A percentile compares a stretch with the other conserved stretches of the same genome.
phyloP scores from a whole-genome alignment of 2,329 filamentous ascomycete genomes.

The Teratosphaeria zuluensis region DNA sequence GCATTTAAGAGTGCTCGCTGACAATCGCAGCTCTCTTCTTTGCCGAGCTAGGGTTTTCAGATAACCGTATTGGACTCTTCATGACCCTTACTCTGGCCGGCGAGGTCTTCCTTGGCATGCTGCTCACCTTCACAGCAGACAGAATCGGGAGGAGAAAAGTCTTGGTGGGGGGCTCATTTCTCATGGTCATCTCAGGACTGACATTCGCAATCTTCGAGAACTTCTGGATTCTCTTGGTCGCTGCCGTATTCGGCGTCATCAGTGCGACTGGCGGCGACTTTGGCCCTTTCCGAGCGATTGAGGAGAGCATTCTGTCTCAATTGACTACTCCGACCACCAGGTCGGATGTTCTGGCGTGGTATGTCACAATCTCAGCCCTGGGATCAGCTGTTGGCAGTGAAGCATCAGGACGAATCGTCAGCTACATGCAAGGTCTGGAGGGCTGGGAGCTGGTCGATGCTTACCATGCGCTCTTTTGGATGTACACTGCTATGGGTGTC shows the following conservation, averaged over 20 bases:
- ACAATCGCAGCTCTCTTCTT: conserved; percentile 23
- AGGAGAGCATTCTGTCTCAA: conserved; percentile 52
- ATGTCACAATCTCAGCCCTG: conserved; percentile 48
- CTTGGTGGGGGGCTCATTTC: conserved; percentile 19
- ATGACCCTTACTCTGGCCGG: conserved; percentile 25
- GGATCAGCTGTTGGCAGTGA: conserved; percentile 48
- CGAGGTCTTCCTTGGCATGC: conserved; percentile 26
- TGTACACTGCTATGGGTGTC: conserved; percentile 48
- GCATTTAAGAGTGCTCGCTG: too few relatives aligned
- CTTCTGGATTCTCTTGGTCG: conserved; percentile 25
- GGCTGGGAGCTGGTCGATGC: conserved; percentile 43
- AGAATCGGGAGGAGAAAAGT: conserved; percentile 24
- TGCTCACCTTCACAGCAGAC: conserved; percentile 25
- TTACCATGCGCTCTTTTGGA: conserved; percentile 50
- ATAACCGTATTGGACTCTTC: conserved; percentile 25
- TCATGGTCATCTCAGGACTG: conserved; percentile 24
- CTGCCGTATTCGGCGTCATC: conserved; percentile 24
- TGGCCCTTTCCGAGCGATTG: conserved; percentile 57
- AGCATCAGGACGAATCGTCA: conserved; percentile 42
- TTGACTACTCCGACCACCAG: conserved; percentile 46
- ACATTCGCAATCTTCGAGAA: conserved; percentile 23
- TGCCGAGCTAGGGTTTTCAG: conserved; percentile 23
- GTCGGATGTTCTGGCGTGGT: conserved; percentile 58
- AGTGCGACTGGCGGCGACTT: conserved; percentile 49
- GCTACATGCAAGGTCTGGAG: conserved; percentile 34